Percentiles rank a stretch among this genome's conserved stretches.
Conservation (phyloP, 106 monocot species). For the Triglochin maritima region DNA sequence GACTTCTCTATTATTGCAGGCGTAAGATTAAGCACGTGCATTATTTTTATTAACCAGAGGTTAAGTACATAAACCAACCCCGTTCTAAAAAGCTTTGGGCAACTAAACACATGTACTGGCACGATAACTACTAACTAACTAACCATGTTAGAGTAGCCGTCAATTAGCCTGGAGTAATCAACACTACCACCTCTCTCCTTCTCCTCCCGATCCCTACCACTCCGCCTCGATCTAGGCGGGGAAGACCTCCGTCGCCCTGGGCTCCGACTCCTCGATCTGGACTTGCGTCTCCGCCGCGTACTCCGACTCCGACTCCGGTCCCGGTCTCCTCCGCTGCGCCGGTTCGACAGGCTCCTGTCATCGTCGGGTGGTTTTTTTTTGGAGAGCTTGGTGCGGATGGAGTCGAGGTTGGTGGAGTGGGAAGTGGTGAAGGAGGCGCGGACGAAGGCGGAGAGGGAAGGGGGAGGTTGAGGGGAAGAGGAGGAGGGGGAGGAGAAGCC, state of each 20-base stretch:
- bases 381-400: conserved; percentile 44
- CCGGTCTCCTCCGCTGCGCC: neutral
- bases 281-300: neutral
- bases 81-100: neutral
- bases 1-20: too few relatives aligned
- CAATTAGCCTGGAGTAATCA: conserved; percentile 53
- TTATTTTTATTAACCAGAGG: too few relatives aligned
- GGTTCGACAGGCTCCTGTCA: neutral
- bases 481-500: conserved; percentile 48
- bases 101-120: neutral
- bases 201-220: neutral
- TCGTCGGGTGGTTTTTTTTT: conserved; percentile 5
- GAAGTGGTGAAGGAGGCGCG: conserved; percentile 41
- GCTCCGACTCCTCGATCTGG: neutral
- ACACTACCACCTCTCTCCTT: conserved; percentile 5
- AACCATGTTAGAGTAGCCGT: conserved; percentile 68
- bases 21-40: too few relatives aligned
- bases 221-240: neutral
- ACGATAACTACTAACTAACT: neutral
- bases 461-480: neutral
- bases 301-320: neutral
- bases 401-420: conserved; percentile 19
- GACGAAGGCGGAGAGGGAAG: conserved; percentile 45
- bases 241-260: neutral
- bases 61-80: too few relatives aligned